Evolutionary conservation across 495 filamentous ascomycete genomes (phyloP), one percentile per base, ranked within the genome.

Genomic region (Penicillium herquei): DNA sequence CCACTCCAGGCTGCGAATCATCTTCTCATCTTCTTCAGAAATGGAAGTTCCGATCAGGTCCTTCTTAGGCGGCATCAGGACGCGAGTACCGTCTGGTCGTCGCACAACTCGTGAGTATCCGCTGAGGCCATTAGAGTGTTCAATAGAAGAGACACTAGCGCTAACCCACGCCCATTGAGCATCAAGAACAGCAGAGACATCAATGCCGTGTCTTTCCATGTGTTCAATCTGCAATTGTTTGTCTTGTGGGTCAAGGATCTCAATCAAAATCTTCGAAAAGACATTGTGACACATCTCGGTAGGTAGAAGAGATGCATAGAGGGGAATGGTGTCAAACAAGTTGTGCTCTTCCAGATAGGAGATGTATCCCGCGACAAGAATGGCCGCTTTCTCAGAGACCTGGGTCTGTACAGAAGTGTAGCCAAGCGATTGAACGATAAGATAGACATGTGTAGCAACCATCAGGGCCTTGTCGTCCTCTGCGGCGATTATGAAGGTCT

Each of bases 1-100:
- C 94, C 94, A 98, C 61, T 96, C 89, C 52, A 96, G 68, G 51
- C 87, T 84, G 37, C 86, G 81, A 47, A 97, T 91, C 54, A 96
- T 73, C 40, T 81, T 72, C 45, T 88, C 82, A 54, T 96, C 90
- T 48, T 81, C 70, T 12, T 70, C 67, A 12, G 83, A 80, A 13
- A 84, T 64, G 39, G 82, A 77, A 5, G 83, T 79, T 14, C 86
- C 86, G 21, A 90, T 84, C 59, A 89, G 85, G 54, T 86, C 83
- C 18, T 79, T 79, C 58, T 77, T 84, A 12, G 89, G 65, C 6
- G 69, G 68, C 37, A 68, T 59, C 45, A 75, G 52, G 26, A 67
- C 56, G 16, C 60, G 68, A 34, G 62, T 41, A 10, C 70, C 73
- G 46, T 77, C 72, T 39, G 65, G 64, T 34, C 67, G 64, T 12